Percentiles rank a stretch among this genome's conserved stretches.
These are phyloP conservation scores for Fonsecaea multimorphosa DNA, from an alignment of 2,329 filamentous ascomycete species.

Conservation along the genomic window DNA sequence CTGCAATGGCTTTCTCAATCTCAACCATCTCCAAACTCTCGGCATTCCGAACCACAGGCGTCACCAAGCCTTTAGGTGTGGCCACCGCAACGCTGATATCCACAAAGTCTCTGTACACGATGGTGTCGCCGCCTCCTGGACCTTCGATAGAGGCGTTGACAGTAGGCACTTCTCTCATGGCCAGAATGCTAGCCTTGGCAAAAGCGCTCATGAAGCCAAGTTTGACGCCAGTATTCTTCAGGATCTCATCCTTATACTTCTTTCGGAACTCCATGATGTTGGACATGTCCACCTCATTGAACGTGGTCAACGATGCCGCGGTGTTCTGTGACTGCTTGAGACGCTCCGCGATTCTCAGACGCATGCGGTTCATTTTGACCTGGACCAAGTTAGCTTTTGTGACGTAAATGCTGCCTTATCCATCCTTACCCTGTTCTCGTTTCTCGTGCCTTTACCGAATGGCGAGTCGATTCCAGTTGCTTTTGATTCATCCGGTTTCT, in stretches of 20 bases:
- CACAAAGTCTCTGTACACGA: conserved; percentile 97
- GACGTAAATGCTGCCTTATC: conserved; percentile 17
- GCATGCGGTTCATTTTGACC: conserved; percentile 99
- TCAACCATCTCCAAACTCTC: conserved; percentile 85
- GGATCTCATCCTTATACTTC: conserved; percentile 92
- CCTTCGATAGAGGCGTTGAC: conserved; percentile 98
- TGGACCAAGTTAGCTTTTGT: conserved; percentile 47
- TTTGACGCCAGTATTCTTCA: conserved; percentile 97
- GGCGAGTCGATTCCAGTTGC: conserved; percentile 44
- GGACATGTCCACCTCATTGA: conserved; percentile 99
- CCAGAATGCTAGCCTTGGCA: conserved; percentile 83
- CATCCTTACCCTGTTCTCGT: conserved; percentile 79
- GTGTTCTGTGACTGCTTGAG: conserved; percentile 99
- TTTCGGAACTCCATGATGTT: conserved; percentile 96
- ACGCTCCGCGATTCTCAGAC: conserved; percentile 92
- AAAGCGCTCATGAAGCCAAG: conserved; percentile 99
- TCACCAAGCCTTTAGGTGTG: conserved; percentile 96
- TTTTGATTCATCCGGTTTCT: conserved; percentile 44
- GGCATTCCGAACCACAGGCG: conserved; percentile 91
- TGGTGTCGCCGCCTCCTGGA: conserved; percentile 91
- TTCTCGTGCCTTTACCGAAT: conserved; percentile 69
- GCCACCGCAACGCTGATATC: conserved; percentile 97
- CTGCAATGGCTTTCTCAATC: conserved; percentile 90
- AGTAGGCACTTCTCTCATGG: conserved; percentile 91
- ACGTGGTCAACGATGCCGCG: conserved; percentile 93